A percentile compares a stretch with the other conserved stretches of the same genome.
Evolutionary conservation across 2,329 filamentous ascomycete species (phyloP).

Genomic region (Phialophora verrucosa): DNA sequence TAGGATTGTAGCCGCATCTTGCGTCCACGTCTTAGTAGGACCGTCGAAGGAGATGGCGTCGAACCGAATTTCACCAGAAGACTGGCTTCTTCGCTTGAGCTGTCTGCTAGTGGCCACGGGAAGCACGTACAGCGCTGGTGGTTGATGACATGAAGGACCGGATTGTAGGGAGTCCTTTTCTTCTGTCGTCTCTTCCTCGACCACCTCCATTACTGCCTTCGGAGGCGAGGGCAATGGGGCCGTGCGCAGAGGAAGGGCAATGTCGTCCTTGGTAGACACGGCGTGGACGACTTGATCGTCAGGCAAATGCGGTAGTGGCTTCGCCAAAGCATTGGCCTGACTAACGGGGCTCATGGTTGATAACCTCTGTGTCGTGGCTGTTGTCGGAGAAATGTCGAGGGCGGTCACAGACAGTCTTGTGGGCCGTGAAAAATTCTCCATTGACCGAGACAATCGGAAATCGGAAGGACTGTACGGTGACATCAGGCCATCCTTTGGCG

Average conservation of each 20-base stretch:
- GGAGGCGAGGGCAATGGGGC: slow-evolving; percentile 35
- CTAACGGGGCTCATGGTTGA: slow-evolving; percentile 26
- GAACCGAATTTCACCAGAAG: slow-evolving; percentile 32
- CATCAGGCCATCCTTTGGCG: slow-evolving; percentile 31
- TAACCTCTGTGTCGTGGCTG: slow-evolving; percentile 8
- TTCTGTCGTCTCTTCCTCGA: slow-evolving; percentile 24
- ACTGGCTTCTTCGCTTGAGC: slow-evolving; percentile 31
- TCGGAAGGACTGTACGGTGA: slow-evolving; percentile 29
- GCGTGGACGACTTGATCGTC: slow-evolving; percentile 36
- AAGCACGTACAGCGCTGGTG: neutral
- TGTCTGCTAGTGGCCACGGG: slow-evolving; percentile 3
- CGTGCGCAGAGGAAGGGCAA: slow-evolving; percentile 33
- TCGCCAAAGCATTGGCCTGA: slow-evolving; percentile 22
- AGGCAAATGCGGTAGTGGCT: slow-evolving; percentile 32
- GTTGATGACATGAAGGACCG: neutral
- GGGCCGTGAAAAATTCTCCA: slow-evolving; percentile 59
- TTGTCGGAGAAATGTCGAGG: slow-evolving; percentile 26
- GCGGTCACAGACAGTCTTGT: slow-evolving; percentile 31
- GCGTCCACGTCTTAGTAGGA: slow-evolving; percentile 3
- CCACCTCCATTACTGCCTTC: slow-evolving; percentile 22
- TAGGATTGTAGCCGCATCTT: slow-evolving; percentile 3
- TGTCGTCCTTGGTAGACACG: slow-evolving; percentile 38
- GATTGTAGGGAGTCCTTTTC: neutral
- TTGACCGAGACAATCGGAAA: slow-evolving; percentile 46
- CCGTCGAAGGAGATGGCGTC: slow-evolving; percentile 16